Conservation (phyloP, 371 early-diverging fungal species). For the Haplosporangium sp. region DNA sequence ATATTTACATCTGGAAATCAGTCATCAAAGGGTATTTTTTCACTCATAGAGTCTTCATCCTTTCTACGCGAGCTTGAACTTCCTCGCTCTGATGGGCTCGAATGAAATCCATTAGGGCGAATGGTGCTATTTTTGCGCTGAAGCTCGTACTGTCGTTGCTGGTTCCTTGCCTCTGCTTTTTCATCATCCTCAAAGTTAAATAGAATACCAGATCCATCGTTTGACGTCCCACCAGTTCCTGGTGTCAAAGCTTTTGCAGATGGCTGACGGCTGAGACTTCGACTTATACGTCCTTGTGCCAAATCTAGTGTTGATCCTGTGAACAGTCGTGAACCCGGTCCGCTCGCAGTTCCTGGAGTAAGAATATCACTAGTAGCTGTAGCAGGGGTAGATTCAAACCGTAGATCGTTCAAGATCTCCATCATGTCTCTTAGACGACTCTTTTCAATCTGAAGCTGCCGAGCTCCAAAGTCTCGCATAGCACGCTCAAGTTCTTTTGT, state of each 20-base stretch:
- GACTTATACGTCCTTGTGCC: background rate
- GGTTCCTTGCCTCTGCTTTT: constrained; percentile 27
- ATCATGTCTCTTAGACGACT: constrained; percentile 50
- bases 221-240: constrained; percentile 4
- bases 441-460: constrained; percentile 48
- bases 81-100: background rate
- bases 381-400: constrained; percentile 11
- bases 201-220: constrained; percentile 8
- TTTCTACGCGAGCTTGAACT: background rate
- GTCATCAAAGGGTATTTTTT: constrained; percentile 41
- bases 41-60: constrained; percentile 31
- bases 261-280: constrained; percentile 21
- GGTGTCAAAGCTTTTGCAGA: constrained; percentile 10
- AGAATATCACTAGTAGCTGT: background rate
- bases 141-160: constrained; percentile 20
- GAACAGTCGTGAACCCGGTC: background rate
- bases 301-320: constrained; percentile 13
- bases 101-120: background rate
- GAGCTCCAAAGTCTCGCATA: constrained; percentile 47
- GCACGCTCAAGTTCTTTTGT: constrained; percentile 41
- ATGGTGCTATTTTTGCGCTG: background rate
- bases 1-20: constrained; percentile 1
- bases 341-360: background rate
- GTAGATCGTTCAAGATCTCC: constrained; percentile 39
- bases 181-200: constrained; percentile 24